phyloP scores from a whole-genome alignment of 2,329 filamentous ascomycete genomes.

The Bipolaris bicolor region DNA sequence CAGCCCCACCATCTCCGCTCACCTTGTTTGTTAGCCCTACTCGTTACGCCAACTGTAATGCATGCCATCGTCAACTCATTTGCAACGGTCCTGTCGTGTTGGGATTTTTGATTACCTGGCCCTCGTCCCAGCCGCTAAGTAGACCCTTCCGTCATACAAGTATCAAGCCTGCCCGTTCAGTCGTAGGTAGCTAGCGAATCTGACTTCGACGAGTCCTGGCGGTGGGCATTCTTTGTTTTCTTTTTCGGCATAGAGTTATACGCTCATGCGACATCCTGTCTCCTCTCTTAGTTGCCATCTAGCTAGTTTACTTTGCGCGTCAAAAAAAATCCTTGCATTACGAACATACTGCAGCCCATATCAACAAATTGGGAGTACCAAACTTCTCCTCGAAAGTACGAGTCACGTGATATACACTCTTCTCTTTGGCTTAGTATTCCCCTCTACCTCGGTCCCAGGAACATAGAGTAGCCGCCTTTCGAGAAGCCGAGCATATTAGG shows the following conservation, averaged over 20 bases:
- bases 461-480: not conserved
- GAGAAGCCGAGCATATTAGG: not conserved
- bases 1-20: constrained; percentile 2
- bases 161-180: too few species aligned
- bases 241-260: too few species aligned
- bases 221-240: too few species aligned
- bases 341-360: not conserved
- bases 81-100: not conserved
- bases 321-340: not conserved
- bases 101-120: not conserved
- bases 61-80: not conserved
- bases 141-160: not conserved
- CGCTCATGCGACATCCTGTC: not conserved
- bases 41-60: not conserved
- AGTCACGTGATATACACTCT: too few species aligned
- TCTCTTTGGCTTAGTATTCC: not conserved
- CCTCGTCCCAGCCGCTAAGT: not conserved
- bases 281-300: not conserved
- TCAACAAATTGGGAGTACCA: not conserved
- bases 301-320: too few species aligned
- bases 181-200: too few species aligned
- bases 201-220: too few species aligned
- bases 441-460: not conserved
- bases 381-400: not conserved
- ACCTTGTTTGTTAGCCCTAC: not conserved